Percentiles rank a stretch among this genome's conserved stretches.
These are phyloP conservation scores for Solidago caesia DNA, from an alignment of 129 eudicot species.

Conservation along the genomic window DNA sequence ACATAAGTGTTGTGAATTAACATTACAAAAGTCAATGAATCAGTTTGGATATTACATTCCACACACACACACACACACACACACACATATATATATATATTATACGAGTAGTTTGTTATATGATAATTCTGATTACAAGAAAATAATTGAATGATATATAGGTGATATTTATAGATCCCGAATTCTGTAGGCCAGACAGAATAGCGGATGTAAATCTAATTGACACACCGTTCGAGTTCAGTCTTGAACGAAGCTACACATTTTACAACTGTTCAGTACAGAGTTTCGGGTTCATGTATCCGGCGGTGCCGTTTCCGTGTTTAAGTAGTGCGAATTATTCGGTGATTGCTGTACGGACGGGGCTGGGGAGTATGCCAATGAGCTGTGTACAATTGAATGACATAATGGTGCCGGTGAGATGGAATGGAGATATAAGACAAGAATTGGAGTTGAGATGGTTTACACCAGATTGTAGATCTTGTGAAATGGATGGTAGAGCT, in stretches of 20 bases:
- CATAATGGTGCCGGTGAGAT: conserved; percentile 32
- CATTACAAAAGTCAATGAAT: too few species aligned
- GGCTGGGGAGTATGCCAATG: conserved; percentile 14
- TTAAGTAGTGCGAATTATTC: conserved; percentile 36
- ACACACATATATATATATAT: too few species aligned
- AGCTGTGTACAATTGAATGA: conserved; percentile 34
- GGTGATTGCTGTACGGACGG: conserved; percentile 35
- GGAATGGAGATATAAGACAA: conserved; percentile 18
- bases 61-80: too few species aligned
- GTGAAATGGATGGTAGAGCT: conserved; percentile 43
- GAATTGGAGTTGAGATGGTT: conserved; percentile 55
- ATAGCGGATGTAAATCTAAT: conserved; percentile 22
- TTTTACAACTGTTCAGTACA: conserved; percentile 52
- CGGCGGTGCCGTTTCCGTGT: conserved; percentile 35
- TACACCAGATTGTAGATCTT: conserved; percentile 48
- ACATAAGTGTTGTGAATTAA: too few species aligned
- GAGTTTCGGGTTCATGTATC: conserved; percentile 9
- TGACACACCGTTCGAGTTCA: conserved; percentile 31
- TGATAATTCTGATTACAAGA: too few species aligned
- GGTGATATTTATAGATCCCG: conserved; percentile 43
- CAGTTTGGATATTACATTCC: too few species aligned
- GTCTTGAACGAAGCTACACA: conserved; percentile 12
- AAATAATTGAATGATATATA: too few species aligned
- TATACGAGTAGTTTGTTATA: too few species aligned
- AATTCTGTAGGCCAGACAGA: conserved; percentile 39